Conservation (phyloP, 805 yeast species). For the Wickerhamomyces hampshirensis region DNA sequence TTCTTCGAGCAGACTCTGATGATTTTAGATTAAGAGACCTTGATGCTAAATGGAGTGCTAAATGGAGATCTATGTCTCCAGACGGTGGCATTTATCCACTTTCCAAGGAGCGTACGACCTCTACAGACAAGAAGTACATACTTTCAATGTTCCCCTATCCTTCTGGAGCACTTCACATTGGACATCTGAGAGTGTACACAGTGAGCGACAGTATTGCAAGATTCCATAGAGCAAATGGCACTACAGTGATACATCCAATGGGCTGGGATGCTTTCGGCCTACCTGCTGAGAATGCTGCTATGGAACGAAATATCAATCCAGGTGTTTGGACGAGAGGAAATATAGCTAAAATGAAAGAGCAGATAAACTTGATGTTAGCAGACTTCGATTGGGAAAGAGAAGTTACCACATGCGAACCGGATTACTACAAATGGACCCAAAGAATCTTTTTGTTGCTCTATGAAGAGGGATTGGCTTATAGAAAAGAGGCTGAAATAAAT, state of each 20-base stretch:
- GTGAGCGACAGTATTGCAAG: slow-evolving; percentile 82
- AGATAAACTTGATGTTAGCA: slow-evolving; percentile 71
- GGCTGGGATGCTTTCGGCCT: slow-evolving; percentile 99
- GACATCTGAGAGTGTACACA: slow-evolving; percentile 90
- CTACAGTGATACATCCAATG: slow-evolving; percentile 87
- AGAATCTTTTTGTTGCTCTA: slow-evolving; percentile 69
- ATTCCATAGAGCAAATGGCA: slow-evolving; percentile 71
- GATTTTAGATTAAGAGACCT: slow-evolving; percentile 10
- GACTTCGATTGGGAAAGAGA: slow-evolving; percentile 95
- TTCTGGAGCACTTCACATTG: slow-evolving; percentile 88
- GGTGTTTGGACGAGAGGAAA: slow-evolving; percentile 77
- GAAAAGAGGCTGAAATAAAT: slow-evolving; percentile 83
- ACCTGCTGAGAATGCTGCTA: slow-evolving; percentile 98
- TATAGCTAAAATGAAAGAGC: slow-evolving; percentile 81
- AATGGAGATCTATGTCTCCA: slow-evolving; percentile 39
- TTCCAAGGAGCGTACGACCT: slow-evolving; percentile 14
- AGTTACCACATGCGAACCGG: slow-evolving; percentile 78
- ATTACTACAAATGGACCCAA: slow-evolving; percentile 92
- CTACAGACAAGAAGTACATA: slow-evolving; percentile 46
- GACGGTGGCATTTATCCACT: slow-evolving; percentile 35
- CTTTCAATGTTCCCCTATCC: slow-evolving; percentile 96
- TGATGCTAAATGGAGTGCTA: slow-evolving; percentile 49
- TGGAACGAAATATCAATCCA: slow-evolving; percentile 77
- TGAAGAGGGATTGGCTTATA: slow-evolving; percentile 78
- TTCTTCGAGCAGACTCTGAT: background rate